These are phyloP conservation scores for Ustilago vetiveriae DNA, from an alignment of 1,284 basidiomycete species.

Conservation along the genomic window DNA sequence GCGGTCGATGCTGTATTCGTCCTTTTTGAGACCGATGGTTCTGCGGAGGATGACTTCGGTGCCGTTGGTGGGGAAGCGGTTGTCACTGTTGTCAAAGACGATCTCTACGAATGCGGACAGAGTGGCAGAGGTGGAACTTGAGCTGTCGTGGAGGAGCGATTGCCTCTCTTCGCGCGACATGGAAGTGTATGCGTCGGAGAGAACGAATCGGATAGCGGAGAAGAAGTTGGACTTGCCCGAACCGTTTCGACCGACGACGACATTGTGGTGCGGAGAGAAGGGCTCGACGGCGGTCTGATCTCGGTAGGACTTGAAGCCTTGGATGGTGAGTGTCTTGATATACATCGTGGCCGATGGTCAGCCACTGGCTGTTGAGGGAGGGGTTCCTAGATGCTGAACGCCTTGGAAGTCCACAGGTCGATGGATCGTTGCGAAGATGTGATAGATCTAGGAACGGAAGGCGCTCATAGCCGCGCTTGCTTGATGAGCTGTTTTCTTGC, in stretches of 20 bases:
- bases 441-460: slow-evolving; percentile 5
- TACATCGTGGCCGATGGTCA: slow-evolving; percentile 24
- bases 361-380: background rate
- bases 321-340: slow-evolving; percentile 63
- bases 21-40: slow-evolving; percentile 97
- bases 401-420: too few relatives aligned
- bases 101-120: slow-evolving; percentile 87
- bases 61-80: slow-evolving; percentile 74
- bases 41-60: slow-evolving; percentile 61
- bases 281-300: slow-evolving; percentile 73
- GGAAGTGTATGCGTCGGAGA: slow-evolving; percentile 96
- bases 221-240: slow-evolving; percentile 68
- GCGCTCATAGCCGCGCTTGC: slow-evolving; percentile 7
- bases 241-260: slow-evolving; percentile 67
- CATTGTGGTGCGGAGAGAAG: slow-evolving; percentile 68
- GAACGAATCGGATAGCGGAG: slow-evolving; percentile 86
- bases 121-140: slow-evolving; percentile 81
- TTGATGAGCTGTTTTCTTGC: background rate
- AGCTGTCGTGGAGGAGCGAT: slow-evolving; percentile 89
- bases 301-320: slow-evolving; percentile 92
- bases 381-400: background rate
- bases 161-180: slow-evolving; percentile 93
- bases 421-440: too few relatives aligned
- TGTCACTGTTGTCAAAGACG: slow-evolving; percentile 72
- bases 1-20: slow-evolving; percentile 96